Conservation (phyloP, 208 protist species). For the Crithidia expoeki region DNA sequence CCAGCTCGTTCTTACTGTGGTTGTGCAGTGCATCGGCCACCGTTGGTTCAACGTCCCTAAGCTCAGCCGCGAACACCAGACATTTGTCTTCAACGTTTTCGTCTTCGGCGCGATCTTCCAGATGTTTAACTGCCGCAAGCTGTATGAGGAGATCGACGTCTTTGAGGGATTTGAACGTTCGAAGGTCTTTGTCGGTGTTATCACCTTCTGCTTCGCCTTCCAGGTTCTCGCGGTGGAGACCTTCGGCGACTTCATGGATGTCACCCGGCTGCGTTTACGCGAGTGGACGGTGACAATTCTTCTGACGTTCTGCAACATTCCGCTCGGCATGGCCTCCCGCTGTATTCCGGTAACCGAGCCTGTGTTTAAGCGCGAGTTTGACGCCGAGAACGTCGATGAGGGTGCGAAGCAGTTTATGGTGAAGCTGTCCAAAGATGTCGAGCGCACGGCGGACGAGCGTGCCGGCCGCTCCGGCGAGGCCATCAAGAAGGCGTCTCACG, state of each 20-base stretch:
- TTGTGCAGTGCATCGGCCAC: slow-evolving; percentile 45
- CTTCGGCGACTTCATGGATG: slow-evolving; percentile 88
- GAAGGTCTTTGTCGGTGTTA: slow-evolving; percentile 71
- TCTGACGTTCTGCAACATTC: slow-evolving; percentile 41
- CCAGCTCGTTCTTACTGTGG: slow-evolving; percentile 66
- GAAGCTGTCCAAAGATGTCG: slow-evolving; percentile 12
- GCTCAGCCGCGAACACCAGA: slow-evolving; percentile 49
- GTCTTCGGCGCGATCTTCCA: slow-evolving; percentile 93
- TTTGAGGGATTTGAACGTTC: slow-evolving; percentile 82
- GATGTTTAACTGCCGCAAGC: slow-evolving; percentile 93
- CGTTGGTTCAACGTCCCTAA: slow-evolving; percentile 44
- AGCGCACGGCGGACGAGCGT: slow-evolving; percentile 3
- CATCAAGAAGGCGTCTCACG: slow-evolving; percentile 3
- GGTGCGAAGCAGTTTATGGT: slow-evolving; percentile 35
- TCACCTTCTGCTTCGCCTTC: slow-evolving; percentile 75
- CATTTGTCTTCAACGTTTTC: slow-evolving; percentile 96
- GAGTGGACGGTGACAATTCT: slow-evolving; percentile 78
- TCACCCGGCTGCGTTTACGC: slow-evolving; percentile 42
- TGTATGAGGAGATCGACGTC: slow-evolving; percentile 85
- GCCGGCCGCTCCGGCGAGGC: slow-evolving; percentile 5
- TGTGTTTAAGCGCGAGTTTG: slow-evolving; percentile 30
- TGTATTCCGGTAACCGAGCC: slow-evolving; percentile 56
- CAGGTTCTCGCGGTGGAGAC: slow-evolving; percentile 90
- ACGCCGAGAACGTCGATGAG: slow-evolving; percentile 42
- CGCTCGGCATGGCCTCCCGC: slow-evolving; percentile 46